Conservation (phyloP, 768 basidiomycete species). For the Naematelia aurantialba region DNA sequence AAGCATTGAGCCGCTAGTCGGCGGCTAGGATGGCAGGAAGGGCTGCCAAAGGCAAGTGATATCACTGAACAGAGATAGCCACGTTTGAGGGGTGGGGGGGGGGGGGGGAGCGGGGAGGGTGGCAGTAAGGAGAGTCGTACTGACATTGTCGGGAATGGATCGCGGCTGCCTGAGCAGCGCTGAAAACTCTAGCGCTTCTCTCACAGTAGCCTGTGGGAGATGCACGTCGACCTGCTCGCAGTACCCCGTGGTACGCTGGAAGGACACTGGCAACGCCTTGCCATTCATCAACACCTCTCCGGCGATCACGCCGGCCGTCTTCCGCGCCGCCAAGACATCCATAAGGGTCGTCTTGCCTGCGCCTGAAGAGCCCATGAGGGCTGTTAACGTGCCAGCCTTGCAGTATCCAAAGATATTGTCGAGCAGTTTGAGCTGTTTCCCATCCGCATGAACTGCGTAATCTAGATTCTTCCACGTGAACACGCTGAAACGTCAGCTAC, state of each 20-base stretch:
- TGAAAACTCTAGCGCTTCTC: slow-evolving; percentile 53
- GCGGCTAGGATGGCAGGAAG: too few species aligned
- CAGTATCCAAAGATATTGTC: slow-evolving; percentile 76
- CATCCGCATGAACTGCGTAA: slow-evolving; percentile 34
- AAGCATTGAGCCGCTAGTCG: too few species aligned
- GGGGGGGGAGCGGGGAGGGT: too few species aligned
- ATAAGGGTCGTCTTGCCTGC: slow-evolving; percentile 53
- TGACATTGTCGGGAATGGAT: slow-evolving; percentile 50
- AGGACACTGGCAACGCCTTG: slow-evolving; percentile 55
- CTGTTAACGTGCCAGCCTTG: slow-evolving; percentile 57
- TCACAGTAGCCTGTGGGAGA: slow-evolving; percentile 50
- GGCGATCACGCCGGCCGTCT: slow-evolving; percentile 55
- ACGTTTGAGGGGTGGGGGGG: too few species aligned
- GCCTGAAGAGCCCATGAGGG: slow-evolving; percentile 55
- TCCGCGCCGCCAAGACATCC: slow-evolving; percentile 48
- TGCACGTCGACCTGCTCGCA: slow-evolving; percentile 53
- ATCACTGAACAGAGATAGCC: too few species aligned
- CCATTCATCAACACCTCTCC: slow-evolving; percentile 55
- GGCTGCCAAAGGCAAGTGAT: too few species aligned
- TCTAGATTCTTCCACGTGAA: slow-evolving; percentile 51
- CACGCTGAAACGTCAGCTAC: slow-evolving; percentile 28
- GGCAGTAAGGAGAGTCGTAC: too few species aligned
- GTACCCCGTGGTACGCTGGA: slow-evolving; percentile 54
- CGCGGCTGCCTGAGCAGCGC: slow-evolving; percentile 54
- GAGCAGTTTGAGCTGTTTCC: slow-evolving; percentile 53